Evolutionary conservation across 805 yeast species (phyloP).

Genomic region (Blastobotrys americana): DNA sequence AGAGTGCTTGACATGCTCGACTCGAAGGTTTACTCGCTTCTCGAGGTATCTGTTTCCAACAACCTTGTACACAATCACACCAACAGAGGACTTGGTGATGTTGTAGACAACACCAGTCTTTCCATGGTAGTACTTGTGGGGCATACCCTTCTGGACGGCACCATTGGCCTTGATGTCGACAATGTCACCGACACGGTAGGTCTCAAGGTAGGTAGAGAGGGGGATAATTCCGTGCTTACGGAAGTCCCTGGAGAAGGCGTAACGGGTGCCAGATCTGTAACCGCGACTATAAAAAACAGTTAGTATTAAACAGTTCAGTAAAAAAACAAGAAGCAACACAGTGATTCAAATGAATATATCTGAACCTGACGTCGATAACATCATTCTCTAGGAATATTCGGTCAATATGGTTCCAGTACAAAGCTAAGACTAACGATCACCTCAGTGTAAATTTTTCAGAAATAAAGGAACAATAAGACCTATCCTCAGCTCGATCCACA

Average conservation of each 20-base stretch:
- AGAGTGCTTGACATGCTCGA: slow-evolving; percentile 99
- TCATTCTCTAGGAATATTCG: too few species aligned
- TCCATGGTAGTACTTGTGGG: slow-evolving; percentile 99
- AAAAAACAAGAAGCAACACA: neutral
- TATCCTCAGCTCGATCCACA: too few species aligned
- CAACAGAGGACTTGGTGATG: slow-evolving; percentile 97
- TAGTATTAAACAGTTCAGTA: slow-evolving; percentile 5
- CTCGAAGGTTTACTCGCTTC: slow-evolving; percentile 97
- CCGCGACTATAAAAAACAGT: slow-evolving; percentile 62
- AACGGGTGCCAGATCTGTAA: slow-evolving; percentile 99
- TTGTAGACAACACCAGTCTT: slow-evolving; percentile 99
- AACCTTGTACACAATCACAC: slow-evolving; percentile 96
- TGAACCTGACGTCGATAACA: neutral
- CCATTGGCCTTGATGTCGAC: slow-evolving; percentile 99
- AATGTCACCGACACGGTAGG: slow-evolving; percentile 98
- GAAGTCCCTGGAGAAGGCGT: slow-evolving; percentile 99
- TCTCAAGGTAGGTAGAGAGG: slow-evolving; percentile 93
- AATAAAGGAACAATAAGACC: too few species aligned
- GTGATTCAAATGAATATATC: neutral
- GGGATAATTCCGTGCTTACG: slow-evolving; percentile 93
- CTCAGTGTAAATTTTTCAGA: too few species aligned
- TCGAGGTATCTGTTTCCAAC: slow-evolving; percentile 99
- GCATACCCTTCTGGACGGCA: slow-evolving; percentile 99
- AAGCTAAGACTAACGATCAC: too few species aligned
- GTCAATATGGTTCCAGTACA: too few species aligned